phyloP scores from a whole-genome alignment of 805 yeast species.

The Saturnispora sanitii region DNA sequence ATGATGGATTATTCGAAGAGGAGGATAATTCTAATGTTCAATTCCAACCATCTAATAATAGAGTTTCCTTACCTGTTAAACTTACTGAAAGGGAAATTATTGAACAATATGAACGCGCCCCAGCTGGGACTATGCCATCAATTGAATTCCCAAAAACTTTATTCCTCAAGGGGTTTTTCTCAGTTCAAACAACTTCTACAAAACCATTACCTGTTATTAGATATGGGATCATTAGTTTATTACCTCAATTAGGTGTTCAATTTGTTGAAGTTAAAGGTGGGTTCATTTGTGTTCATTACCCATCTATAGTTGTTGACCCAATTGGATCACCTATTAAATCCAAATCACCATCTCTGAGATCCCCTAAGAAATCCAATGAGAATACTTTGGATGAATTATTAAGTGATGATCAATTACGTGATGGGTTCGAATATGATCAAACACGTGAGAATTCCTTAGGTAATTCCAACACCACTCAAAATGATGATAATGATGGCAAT shows the following conservation, averaged over 20 bases:
- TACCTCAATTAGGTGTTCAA: conserved; percentile 66
- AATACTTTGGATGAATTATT: background rate
- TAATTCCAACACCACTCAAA: no score
- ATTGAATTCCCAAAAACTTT: conserved; percentile 88
- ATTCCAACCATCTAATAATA: conserved; percentile 16
- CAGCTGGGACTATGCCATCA: conserved; percentile 80
- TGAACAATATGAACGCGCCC: conserved; percentile 39
- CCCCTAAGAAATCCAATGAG: conserved; percentile 4
- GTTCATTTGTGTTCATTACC: conserved; percentile 68
- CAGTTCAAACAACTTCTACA: conserved; percentile 91
- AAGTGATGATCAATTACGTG: background rate
- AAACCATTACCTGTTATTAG: conserved; percentile 85
- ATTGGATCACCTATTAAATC: conserved; percentile 8
- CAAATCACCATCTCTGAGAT: conserved; percentile 8
- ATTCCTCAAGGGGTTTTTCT: conserved; percentile 85
- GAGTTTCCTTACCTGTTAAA: conserved; percentile 17
- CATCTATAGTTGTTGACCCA: conserved; percentile 31
- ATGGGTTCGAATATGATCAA: no score
- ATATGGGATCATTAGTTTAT: conserved; percentile 67
- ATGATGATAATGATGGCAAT: conserved; percentile 14
- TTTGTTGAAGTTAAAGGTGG: conserved; percentile 92
- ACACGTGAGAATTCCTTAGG: no score
- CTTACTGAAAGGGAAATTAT: conserved; percentile 41
- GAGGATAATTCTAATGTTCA: conserved; percentile 28
- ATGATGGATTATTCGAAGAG: conserved; percentile 51